These are phyloP conservation scores for Prunus dulcis DNA, from an alignment of 306 rosid species.

Conservation along the genomic window DNA sequence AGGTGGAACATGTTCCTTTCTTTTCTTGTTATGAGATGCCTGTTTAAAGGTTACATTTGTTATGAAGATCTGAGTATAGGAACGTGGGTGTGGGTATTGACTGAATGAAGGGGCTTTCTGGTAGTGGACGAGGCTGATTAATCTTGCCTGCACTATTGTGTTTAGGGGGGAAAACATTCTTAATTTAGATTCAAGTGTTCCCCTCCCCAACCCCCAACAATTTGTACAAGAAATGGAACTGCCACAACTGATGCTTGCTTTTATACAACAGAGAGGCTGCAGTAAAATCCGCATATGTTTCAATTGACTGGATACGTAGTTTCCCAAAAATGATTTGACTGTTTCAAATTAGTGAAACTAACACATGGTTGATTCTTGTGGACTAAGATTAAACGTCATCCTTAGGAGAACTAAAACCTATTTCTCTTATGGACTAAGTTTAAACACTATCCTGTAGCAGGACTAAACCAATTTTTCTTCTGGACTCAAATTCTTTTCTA, in stretches of 20 bases:
- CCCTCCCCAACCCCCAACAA: neutral
- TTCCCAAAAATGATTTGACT: neutral
- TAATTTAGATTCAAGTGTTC: neutral
- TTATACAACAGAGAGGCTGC: neutral
- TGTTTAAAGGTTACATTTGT: neutral
- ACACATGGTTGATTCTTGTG: neutral
- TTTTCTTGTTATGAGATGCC: constrained; percentile 1
- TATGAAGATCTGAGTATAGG: neutral
- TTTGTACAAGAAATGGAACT: neutral
- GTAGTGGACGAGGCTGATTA: neutral
- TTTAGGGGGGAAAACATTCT: neutral
- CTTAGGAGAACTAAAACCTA: neutral
- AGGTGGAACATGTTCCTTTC: constrained; percentile 47
- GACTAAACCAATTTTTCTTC: neutral
- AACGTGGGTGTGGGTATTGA: neutral
- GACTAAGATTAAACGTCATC: constrained; percentile 1
- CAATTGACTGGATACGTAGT: neutral
- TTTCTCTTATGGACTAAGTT: neutral
- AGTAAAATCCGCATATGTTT: neutral
- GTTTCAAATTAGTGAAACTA: neutral
- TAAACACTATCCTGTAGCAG: neutral
- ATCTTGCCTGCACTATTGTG: neutral
- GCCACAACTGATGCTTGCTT: neutral
- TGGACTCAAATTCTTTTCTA: neutral
- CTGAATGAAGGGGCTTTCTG: constrained; percentile 1